Evolutionary conservation across 202 grass and related monocot species (phyloP).

Genomic region (Alloteropsis angusta): DNA sequence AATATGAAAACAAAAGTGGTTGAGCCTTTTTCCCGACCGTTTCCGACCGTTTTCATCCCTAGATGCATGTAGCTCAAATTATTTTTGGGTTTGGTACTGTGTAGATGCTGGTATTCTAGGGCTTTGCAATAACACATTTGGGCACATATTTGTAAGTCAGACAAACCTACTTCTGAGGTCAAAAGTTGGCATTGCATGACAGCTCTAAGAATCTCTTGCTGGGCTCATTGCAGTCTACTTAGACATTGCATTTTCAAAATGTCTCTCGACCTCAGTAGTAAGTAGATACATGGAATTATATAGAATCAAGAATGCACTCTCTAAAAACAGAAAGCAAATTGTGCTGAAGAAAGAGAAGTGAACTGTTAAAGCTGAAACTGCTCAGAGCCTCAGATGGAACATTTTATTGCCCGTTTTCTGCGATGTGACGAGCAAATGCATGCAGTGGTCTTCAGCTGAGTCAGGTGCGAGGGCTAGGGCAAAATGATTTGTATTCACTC

Average conservation of each 20-base stretch:
- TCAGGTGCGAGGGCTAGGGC: neutral
- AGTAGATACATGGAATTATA: neutral
- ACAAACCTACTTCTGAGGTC: neutral
- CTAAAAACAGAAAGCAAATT: neutral
- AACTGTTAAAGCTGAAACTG: neutral
- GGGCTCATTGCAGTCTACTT: neutral
- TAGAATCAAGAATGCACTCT: neutral
- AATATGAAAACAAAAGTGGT: no score
- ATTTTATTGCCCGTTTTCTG: neutral
- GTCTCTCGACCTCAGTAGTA: neutral
- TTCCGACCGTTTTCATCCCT: no score
- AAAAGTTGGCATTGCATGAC: neutral
- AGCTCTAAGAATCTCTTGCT: neutral
- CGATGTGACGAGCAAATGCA: neutral
- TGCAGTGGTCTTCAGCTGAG: neutral
- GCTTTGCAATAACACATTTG: neutral
- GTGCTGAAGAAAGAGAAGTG: neutral
- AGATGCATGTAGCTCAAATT: neutral
- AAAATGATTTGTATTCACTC: conserved; percentile 30
- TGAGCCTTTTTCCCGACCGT: no score
- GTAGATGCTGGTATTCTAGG: neutral
- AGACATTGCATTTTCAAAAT: neutral
- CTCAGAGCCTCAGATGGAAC: neutral
- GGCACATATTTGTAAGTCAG: neutral
- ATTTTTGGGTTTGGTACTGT: neutral